Evolutionary conservation across 345 rosid species (phyloP), one percentile per base, ranked within the genome.

Genomic region (Lumnitzera racemosa): DNA sequence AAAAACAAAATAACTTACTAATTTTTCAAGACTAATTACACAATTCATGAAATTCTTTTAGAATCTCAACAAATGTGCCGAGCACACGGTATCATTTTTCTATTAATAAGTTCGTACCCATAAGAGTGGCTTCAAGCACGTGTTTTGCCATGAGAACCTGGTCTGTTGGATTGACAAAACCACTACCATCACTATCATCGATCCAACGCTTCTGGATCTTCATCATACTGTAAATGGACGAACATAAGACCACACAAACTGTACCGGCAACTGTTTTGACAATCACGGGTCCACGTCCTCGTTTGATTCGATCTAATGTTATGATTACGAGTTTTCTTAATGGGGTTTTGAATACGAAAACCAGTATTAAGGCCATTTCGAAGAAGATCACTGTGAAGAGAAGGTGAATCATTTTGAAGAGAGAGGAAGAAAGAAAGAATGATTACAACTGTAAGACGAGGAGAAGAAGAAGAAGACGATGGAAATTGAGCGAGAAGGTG

Each of bases 241-340:
- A 71, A 61, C 73, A 65, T 57, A 90, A 71, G 54, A 94, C 72
- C 25, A 83, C 73, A 23, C 54, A 50, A 2, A 90, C 70, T 24
- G 97, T 90, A 15, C 63, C 95, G 8, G 78, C 81, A 51, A 94
- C 78, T n/a, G 99, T 81, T 77, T 83, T 89, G 47, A 90, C 72
- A 70, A 90, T 72, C 29, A 94, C 76, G 5, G 99, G 99, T 8
- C 97, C 99, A 13, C 89, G 84, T 1, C 97, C 99, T 15, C 96
- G 90, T 83, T 94, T 94, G 49, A 83, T 56, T 61, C 81, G 81
- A 76, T 90, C 99, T 61, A 90, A 49, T 36, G 73, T 65, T 80
- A 81, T 54, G 64, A 90, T 75, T 70, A 80, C 77, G 31, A 94
- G 83, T 85, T 88, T 88, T 77, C 97, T 62, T 15, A 90, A 63